These are phyloP conservation scores for Sphaerulina vaccinii DNA, from an alignment of 2,329 filamentous ascomycete species.

Conservation along the genomic window DNA sequence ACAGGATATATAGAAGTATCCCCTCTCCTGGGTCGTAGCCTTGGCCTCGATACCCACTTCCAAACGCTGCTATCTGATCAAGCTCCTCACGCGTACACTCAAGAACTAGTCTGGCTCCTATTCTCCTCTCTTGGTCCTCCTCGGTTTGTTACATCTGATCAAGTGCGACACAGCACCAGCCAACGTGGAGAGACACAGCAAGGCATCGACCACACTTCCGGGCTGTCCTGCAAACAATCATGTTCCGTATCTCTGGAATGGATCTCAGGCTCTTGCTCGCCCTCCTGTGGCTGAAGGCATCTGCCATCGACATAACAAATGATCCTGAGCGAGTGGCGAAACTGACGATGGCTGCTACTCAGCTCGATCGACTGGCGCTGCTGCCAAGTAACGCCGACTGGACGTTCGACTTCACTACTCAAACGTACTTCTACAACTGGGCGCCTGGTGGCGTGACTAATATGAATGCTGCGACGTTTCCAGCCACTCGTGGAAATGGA, in stretches of 20 bases:
- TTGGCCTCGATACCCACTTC: neutral
- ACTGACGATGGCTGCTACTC: constrained; percentile 44
- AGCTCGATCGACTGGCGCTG: constrained; percentile 46
- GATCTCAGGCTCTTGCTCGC: constrained; percentile 24
- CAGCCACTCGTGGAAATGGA: constrained; percentile 48
- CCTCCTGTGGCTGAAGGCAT: constrained; percentile 25
- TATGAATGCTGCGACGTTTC: constrained; percentile 54
- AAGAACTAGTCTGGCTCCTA: constrained; percentile 12
- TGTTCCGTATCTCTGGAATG: constrained; percentile 22
- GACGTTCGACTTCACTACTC: constrained; percentile 50
- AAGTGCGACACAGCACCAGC: constrained; percentile 11
- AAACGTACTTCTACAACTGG: constrained; percentile 44
- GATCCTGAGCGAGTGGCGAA: constrained; percentile 43
- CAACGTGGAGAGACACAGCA: constrained; percentile 10
- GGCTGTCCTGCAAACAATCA: constrained; percentile 14
- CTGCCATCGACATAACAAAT: constrained; percentile 41
- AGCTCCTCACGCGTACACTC: neutral
- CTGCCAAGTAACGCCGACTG: constrained; percentile 46
- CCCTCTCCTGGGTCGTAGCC: constrained; percentile 14
- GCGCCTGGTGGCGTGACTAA: constrained; percentile 51
- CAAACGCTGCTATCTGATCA: neutral
- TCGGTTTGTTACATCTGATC: neutral
- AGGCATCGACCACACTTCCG: constrained; percentile 10
- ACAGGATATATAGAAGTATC: constrained; percentile 25
- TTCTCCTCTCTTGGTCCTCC: neutral